These are phyloP conservation scores for Tympanopsis confertula DNA, from an alignment of 2,329 filamentous ascomycete genomes.

Conservation along the genomic window DNA sequence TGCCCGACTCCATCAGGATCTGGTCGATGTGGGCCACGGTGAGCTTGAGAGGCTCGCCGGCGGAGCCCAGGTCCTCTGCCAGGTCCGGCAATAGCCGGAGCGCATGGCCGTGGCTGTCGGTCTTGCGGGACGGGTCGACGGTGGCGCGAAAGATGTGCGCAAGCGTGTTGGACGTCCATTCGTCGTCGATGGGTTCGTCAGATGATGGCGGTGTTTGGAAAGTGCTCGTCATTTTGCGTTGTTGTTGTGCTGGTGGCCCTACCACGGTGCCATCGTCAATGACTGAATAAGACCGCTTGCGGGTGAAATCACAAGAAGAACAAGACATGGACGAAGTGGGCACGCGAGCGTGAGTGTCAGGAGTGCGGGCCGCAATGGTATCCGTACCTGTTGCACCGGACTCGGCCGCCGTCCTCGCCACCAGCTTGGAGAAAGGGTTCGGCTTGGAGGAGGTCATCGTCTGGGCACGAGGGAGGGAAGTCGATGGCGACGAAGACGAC, in stretches of 20 bases:
- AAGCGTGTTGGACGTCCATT: background rate
- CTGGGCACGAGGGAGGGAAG: background rate
- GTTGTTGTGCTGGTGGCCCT: background rate
- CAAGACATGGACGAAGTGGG: too few species aligned
- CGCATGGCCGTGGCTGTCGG: background rate
- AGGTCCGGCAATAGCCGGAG: background rate
- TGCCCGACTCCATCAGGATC: background rate
- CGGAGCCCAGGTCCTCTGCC: background rate
- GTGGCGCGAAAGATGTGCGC: background rate
- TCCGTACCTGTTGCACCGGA: background rate
- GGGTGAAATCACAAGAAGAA: too few species aligned
- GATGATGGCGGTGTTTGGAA: too few species aligned
- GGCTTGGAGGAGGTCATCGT: background rate
- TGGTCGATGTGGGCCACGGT: background rate
- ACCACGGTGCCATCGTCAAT: background rate
- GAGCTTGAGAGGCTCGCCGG: background rate
- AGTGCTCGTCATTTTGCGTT: background rate
- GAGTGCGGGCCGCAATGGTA: too few species aligned
- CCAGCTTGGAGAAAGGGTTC: background rate
- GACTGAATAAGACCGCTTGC: background rate
- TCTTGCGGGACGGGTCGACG: background rate
- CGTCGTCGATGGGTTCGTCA: background rate
- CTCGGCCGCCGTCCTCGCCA: background rate
- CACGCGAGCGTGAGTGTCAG: too few species aligned
- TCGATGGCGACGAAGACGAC: too few species aligned